These are phyloP conservation scores for Sporothrix protearum DNA, from an alignment of 2,329 filamentous ascomycete species.

Conservation along the genomic window DNA sequence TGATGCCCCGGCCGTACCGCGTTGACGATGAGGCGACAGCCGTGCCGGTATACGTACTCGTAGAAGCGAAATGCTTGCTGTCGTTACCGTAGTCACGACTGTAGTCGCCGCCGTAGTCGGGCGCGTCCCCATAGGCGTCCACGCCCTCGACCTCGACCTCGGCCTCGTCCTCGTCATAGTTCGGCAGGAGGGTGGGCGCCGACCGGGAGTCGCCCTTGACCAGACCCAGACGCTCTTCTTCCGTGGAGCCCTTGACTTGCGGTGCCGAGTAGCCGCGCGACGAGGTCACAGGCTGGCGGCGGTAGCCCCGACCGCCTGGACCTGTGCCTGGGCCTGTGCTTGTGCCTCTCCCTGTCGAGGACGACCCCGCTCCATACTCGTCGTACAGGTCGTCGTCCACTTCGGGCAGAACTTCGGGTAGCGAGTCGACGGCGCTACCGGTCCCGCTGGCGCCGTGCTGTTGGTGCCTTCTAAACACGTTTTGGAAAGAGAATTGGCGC, in stretches of 20 bases:
- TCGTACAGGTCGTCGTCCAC: slow-evolving; percentile 27
- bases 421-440: background rate
- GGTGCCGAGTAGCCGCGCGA: slow-evolving; percentile 42
- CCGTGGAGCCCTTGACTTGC: slow-evolving; percentile 57
- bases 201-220: slow-evolving; percentile 65
- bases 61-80: slow-evolving; percentile 30
- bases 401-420: slow-evolving; percentile 14
- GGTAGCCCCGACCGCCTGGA: slow-evolving; percentile 10
- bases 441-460: slow-evolving; percentile 24
- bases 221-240: slow-evolving; percentile 78
- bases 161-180: slow-evolving; percentile 39
- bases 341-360: too few relatives aligned
- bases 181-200: slow-evolving; percentile 35
- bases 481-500: slow-evolving; percentile 90
- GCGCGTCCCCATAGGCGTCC: background rate
- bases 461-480: slow-evolving; percentile 65
- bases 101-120: background rate
- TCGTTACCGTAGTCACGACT: slow-evolving; percentile 13
- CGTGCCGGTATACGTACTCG: slow-evolving; percentile 25
- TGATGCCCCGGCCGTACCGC: slow-evolving; percentile 45
- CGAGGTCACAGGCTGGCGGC: slow-evolving; percentile 24
- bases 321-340: too few relatives aligned
- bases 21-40: slow-evolving; percentile 31
- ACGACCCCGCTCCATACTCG: slow-evolving; percentile 21
- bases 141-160: slow-evolving; percentile 34